These are phyloP conservation scores for Dictyostelium capitatum DNA, from an alignment of 78 protist genomes.

Conservation along the genomic window DNA sequence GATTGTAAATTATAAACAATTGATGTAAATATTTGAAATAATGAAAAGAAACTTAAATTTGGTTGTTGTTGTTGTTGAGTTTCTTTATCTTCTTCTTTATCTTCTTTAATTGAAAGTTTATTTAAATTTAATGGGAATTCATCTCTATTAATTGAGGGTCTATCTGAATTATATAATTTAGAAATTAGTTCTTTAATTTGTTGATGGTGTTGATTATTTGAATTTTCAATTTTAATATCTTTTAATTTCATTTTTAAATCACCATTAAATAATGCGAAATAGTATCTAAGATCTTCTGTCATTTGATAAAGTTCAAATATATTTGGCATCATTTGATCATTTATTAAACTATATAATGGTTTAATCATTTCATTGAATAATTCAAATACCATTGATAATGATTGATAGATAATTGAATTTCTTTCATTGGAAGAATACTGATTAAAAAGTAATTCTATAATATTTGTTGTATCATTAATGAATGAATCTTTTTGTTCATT, in stretches of 20 bases:
- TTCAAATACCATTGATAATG: background rate
- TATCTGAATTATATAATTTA: background rate
- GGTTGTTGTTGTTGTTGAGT: background rate
- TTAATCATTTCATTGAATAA: background rate
- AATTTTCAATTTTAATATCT: background rate
- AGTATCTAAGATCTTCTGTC: constrained; percentile 1
- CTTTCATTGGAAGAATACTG: background rate
- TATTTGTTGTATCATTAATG: background rate
- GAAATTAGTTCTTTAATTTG: background rate
- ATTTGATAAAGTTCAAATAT: constrained; percentile 7
- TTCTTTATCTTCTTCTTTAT: background rate
- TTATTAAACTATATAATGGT: background rate
- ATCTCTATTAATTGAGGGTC: background rate
- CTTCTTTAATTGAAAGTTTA: background rate
- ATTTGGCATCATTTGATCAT: constrained; percentile 13
- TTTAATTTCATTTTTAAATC: constrained; percentile 14
- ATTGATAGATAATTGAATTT: background rate
- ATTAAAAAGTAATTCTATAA: background rate
- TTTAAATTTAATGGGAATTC: background rate
- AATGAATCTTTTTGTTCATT: background rate
- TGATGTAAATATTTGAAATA: constrained; percentile 11
- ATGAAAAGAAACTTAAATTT: background rate
- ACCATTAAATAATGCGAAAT: constrained; percentile 11
- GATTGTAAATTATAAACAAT: constrained; percentile 12
- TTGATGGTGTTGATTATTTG: background rate